Base-by-base conservation (phyloP, 371 early-diverging fungal species). In the Fennellomyces sp. region DNA sequence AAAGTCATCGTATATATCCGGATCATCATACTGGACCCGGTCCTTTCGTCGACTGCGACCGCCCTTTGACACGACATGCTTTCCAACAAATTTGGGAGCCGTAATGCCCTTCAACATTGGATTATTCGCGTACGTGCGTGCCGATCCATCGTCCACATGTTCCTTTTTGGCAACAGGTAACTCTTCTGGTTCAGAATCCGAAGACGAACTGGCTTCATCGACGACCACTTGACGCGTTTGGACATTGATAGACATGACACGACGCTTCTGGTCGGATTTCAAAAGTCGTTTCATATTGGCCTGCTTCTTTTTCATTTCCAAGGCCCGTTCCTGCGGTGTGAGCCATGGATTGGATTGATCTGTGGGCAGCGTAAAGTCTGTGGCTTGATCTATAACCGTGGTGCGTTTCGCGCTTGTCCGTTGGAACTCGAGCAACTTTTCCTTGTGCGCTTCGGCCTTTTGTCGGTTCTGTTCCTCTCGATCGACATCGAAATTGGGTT, bases 381-480 rank as follows among this genome's bases (percentile, higher is more conserved):
- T 76, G 0, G 91, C 90, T 68, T 86, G 83, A 71, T 93, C 94
- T 54, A 54, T 30, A 10, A 93, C 91, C 30, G 77, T 82, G 29
- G 92, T 91, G 36, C 94, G 75, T 58, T 86, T 81, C 0, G 92
- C 89, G 45, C 88, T 88, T 11, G 91, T 91, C 26, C 90, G 81
- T 57, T 96, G 93, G 57, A 81, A 94, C 47, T 92, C 93, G 27
- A 95, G 68, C 52, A 95, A 61, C 26, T 84, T 79, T 33, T 91
- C 91, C 63, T 88, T 91, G 58, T 91, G 90, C 17, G 70, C 77
- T 55, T 88, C 83, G 0, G 94, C 96, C 51, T 76, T 68, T 15
- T 65, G 63, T 21, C 88, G 64, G 25, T 78, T 68, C 30, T 68
- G 72, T 25, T 73, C 75, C 48, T 82, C 83, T 27, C 80, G 69